A percentile compares a stretch with the other conserved stretches of the same genome.
Conservation (phyloP, 176 grass and related monocot species). For the Themeda triandra region DNA sequence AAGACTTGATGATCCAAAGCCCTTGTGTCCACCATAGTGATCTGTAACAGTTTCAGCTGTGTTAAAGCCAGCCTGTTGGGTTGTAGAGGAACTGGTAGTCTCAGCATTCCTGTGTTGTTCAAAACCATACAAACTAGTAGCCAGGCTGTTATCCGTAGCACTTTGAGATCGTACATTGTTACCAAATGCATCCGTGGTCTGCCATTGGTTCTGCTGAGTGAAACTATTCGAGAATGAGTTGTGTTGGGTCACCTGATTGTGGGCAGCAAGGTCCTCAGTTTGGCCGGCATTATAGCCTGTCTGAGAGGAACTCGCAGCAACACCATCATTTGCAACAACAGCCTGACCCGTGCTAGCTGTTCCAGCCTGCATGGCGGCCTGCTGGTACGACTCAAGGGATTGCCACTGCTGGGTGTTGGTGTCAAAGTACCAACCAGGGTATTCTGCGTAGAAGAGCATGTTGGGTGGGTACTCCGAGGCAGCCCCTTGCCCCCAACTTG, state of each 20-base stretch:
- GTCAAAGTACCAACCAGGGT: conserved; percentile 93
- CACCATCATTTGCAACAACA: conserved; percentile 32
- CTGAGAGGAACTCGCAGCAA: neutral
- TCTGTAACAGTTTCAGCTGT: conserved; percentile 20
- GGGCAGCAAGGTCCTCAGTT: neutral
- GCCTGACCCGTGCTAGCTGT: conserved; percentile 31
- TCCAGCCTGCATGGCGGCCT: conserved; percentile 6
- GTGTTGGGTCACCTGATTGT: conserved; percentile 38
- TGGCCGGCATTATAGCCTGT: conserved; percentile 14
- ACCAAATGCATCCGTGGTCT: conserved; percentile 35
- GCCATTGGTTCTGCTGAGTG: conserved; percentile 43
- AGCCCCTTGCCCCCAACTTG: conserved; percentile 30
- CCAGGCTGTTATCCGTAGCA: conserved; percentile 34
- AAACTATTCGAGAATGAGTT: conserved; percentile 27
- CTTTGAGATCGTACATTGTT: conserved; percentile 41
- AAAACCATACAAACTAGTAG: conserved; percentile 44
- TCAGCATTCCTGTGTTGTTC: conserved; percentile 16
- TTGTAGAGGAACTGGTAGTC: conserved; percentile 9
- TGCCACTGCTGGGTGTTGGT: conserved; percentile 80
- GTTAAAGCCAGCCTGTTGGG: conserved; percentile 34
- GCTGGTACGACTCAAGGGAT: conserved; percentile 72
- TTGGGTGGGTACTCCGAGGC: conserved; percentile 66
- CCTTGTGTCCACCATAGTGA: conserved; percentile 16
- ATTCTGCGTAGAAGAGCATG: conserved; percentile 84
- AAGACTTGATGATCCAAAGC: conserved; percentile 29